phyloP scores from a whole-genome alignment of 495 filamentous ascomycete genomes.

The Glarea lozoyensis region DNA sequence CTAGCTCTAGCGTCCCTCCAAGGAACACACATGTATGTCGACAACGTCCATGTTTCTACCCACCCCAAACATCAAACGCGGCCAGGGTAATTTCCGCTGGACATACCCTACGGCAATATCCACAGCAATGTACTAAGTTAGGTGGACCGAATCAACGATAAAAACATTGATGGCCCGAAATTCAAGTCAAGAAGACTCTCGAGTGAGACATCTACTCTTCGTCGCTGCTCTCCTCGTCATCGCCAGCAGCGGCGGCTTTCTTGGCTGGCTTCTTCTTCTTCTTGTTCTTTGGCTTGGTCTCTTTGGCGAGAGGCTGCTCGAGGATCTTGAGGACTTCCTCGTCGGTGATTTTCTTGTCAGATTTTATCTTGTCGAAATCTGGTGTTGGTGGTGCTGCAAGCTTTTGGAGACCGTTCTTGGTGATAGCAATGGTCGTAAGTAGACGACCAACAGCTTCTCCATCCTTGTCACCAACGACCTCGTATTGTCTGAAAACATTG shows the following conservation, averaged over 20 bases:
- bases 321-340: slow-evolving; percentile 91
- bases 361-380: slow-evolving; percentile 72
- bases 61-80: too few relatives aligned
- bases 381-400: slow-evolving; percentile 63
- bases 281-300: slow-evolving; percentile 82
- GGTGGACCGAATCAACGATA: too few relatives aligned
- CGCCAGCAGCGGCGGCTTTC: slow-evolving; percentile 31
- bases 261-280: slow-evolving; percentile 37
- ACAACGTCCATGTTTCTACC: too few relatives aligned
- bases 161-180: too few relatives aligned
- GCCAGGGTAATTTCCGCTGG: too few relatives aligned
- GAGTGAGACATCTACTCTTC: too few relatives aligned
- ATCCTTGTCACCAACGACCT: slow-evolving; percentile 90
- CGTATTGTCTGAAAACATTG: slow-evolving; percentile 88
- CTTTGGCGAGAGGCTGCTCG: slow-evolving; percentile 62
- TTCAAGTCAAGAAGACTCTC: too few relatives aligned
- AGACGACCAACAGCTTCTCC: slow-evolving; percentile 71
- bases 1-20: too few relatives aligned
- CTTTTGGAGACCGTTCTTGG: slow-evolving; percentile 90
- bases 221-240: slow-evolving; percentile 43
- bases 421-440: slow-evolving; percentile 88
- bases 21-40: too few relatives aligned
- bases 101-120: too few relatives aligned
- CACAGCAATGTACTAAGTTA: too few relatives aligned
- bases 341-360: slow-evolving; percentile 95